Percentiles rank a stretch among this genome's conserved stretches.
Conservation (phyloP, 2,329 filamentous ascomycete genomes). For the Rutstroemia sp. region DNA sequence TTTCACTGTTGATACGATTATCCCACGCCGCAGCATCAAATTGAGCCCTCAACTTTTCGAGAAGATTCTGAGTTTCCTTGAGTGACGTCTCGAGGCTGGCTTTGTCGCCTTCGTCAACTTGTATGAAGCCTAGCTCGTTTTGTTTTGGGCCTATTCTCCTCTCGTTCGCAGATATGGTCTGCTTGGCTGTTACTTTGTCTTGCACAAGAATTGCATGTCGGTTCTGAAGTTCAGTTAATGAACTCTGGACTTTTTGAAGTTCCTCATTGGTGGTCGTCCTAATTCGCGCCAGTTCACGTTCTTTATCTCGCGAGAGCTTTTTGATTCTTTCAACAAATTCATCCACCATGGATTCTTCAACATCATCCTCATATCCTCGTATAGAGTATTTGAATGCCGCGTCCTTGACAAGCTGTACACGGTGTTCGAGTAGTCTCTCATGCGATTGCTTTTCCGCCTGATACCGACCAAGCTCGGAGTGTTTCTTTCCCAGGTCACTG, state of each 20-base stretch:
- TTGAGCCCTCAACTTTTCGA: slow-evolving; percentile 56
- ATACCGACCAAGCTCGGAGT: slow-evolving; percentile 65
- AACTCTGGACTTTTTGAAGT: slow-evolving; percentile 61
- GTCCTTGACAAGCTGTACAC: slow-evolving; percentile 68
- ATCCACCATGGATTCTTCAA: slow-evolving; percentile 65
- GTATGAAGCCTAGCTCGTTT: slow-evolving; percentile 61
- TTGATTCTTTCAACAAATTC: slow-evolving; percentile 73
- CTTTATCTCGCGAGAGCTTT: slow-evolving; percentile 71
- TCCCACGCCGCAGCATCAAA: slow-evolving; percentile 63
- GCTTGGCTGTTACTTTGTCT: slow-evolving; percentile 64
- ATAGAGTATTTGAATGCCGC: slow-evolving; percentile 72
- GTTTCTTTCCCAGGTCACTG: slow-evolving; percentile 42
- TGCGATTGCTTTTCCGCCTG: slow-evolving; percentile 83
- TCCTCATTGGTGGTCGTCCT: slow-evolving; percentile 69
- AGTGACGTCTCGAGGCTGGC: slow-evolving; percentile 69
- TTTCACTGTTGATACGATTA: slow-evolving; percentile 57
- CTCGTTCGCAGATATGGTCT: slow-evolving; percentile 68
- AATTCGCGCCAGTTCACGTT: slow-evolving; percentile 65
- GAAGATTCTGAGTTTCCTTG: slow-evolving; percentile 56
- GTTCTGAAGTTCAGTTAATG: slow-evolving; percentile 67
- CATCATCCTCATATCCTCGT: slow-evolving; percentile 73
- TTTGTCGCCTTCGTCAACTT: slow-evolving; percentile 78
- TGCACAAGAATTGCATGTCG: slow-evolving; percentile 66
- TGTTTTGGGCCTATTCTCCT: slow-evolving; percentile 61
- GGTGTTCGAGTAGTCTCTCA: slow-evolving; percentile 67